Evolutionary conservation across 2,329 filamentous ascomycete genomes (phyloP).

Genomic region (Orbilia brochopaga): DNA sequence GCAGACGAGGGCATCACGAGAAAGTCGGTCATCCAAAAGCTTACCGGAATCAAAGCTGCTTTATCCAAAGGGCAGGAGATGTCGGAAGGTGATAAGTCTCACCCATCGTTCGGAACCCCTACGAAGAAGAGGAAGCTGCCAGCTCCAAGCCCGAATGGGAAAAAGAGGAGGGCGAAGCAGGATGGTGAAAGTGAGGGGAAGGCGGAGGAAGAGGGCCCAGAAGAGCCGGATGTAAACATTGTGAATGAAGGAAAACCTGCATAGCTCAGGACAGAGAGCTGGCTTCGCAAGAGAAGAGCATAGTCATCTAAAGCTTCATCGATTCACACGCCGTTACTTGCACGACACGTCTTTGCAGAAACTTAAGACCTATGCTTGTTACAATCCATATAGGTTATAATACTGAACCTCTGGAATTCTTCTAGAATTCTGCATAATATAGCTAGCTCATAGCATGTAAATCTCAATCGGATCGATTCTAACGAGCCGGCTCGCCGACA

Average conservation of each 20-base stretch:
- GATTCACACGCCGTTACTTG: too few relatives aligned
- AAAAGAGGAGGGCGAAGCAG: conserved; percentile 4
- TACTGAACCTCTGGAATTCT: too few relatives aligned
- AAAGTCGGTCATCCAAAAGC: conserved; percentile 7
- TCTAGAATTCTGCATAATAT: too few relatives aligned
- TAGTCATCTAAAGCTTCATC: too few relatives aligned
- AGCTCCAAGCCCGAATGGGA: neutral
- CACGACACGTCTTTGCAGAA: too few relatives aligned
- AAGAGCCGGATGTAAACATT: neutral
- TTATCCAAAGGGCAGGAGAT: conserved; percentile 2
- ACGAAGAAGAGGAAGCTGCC: conserved; percentile 1
- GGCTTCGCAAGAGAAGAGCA: too few relatives aligned
- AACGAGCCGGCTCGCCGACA: too few relatives aligned
- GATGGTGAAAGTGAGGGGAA: neutral
- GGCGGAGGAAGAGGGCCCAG: neutral
- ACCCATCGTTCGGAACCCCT: neutral
- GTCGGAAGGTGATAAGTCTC: neutral
- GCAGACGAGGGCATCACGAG: conserved; percentile 16
- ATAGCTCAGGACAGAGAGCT: too few relatives aligned
- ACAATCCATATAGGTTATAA: too few relatives aligned
- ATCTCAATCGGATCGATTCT: too few relatives aligned
- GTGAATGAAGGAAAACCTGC: neutral
- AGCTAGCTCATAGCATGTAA: too few relatives aligned
- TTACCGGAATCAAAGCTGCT: conserved; percentile 17
- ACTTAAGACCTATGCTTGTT: too few relatives aligned